These are phyloP conservation scores for Paramecium primaurelia DNA, from an alignment of 73 alveolate genomes.

Conservation along the genomic window DNA sequence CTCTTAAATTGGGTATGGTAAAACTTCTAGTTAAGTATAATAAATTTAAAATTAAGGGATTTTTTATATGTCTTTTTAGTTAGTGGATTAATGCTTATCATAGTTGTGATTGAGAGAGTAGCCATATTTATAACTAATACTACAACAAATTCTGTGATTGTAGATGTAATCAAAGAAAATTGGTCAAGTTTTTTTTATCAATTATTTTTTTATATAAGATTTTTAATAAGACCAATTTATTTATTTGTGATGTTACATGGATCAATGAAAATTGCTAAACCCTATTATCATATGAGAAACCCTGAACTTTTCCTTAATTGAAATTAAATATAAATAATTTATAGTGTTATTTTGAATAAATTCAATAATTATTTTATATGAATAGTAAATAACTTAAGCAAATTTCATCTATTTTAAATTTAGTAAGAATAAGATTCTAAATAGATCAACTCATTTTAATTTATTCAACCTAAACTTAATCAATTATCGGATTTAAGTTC, in stretches of 20 bases:
- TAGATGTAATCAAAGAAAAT: not conserved
- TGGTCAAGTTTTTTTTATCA: not conserved
- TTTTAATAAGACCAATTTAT: not conserved
- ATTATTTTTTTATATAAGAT: not conserved
- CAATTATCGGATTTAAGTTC: not conserved
- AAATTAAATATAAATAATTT: not conserved
- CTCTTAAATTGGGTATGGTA: constrained; percentile 17
- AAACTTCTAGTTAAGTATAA: not conserved
- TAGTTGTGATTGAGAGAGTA: constrained; percentile 30
- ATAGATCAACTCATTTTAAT: not conserved
- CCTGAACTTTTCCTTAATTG: not conserved
- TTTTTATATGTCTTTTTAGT: not conserved
- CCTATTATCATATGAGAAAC: constrained; percentile 24
- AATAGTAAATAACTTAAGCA: not conserved
- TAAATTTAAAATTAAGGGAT: not conserved
- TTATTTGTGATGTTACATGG: constrained; percentile 25
- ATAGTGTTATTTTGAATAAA: not conserved
- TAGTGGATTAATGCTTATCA: not conserved
- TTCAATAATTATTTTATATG: not conserved
- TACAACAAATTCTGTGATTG: not conserved
- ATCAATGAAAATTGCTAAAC: constrained; percentile 10
- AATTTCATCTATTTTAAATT: not conserved
- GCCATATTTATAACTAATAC: not conserved
- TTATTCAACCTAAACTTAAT: not conserved
- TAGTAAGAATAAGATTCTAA: not conserved